Evolutionary conservation across 2,329 filamentous ascomycete genomes (phyloP), one percentile per base, ranked within the genome.

Genomic region (Pseudogymnoascus pannorum): DNA sequence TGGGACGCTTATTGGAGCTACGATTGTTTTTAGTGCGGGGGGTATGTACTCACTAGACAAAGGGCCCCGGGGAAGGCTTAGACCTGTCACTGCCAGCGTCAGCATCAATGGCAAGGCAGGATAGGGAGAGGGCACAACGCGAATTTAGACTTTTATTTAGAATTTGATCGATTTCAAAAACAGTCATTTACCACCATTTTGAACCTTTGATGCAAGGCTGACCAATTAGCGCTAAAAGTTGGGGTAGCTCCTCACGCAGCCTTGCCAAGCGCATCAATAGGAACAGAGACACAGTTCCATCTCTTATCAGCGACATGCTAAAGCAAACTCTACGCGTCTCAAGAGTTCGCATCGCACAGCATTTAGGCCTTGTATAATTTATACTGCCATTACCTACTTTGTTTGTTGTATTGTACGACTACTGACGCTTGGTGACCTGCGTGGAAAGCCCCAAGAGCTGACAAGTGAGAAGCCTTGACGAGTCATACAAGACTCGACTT

Each of bases 11-110:
- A 63, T 91, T 4, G 94, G 94, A 2, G 92, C 93, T 0, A 78
- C 85, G 4, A 79, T 97, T 64, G 94, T 99, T 6, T 99, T 97
- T 75, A 83, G 88, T 12, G 91, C 91, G 0, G 94, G 92, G n/a
- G 93, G 87, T 0, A 73, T 97, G 65, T 99, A 99, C 76, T 92
- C 91, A 2, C 82, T 92, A 69, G 92, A 95, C 66, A 80, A 60
- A 72, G 72, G 42, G 74, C 57, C 65, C 18, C 69, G 69, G 62
- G 65, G 68, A 64, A 67, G 70, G 66, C 66, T 66, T 36, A 68
- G 64, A 65, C 60, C 64, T 58, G 66, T 62, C 42, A 70, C 69
- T 61, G 66, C 67, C 11, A 60, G 38, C 29, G 33, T 36, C 57
- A 58, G 38, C 26, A 59, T 60, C 29, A 61, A 61, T 54, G 36